Conservation (phyloP, 768 basidiomycete genomes). For the Kwoniella dendrophila region DNA sequence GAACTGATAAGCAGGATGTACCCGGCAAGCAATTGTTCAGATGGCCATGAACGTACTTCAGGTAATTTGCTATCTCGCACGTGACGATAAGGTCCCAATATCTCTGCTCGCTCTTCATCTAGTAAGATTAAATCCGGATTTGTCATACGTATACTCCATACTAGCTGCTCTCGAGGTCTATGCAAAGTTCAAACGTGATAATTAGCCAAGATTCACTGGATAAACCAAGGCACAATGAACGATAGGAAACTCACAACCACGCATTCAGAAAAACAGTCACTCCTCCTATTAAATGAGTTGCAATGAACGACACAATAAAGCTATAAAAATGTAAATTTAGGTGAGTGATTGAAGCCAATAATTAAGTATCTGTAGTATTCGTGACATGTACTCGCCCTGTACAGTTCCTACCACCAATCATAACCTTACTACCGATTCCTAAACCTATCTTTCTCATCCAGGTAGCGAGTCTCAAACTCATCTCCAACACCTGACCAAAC, state of each 20-base stretch:
- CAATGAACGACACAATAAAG: conserved; percentile 44
- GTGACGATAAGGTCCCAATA: conserved; percentile 19
- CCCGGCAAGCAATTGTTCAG: conserved; percentile 15
- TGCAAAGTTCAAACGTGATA: background rate
- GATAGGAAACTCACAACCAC: conserved; percentile 43
- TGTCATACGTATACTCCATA: conserved; percentile 24
- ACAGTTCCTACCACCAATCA: conserved; percentile 44
- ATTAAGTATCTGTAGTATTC: no score
- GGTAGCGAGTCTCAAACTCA: conserved; percentile 25
- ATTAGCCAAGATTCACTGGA: background rate
- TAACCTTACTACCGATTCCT: conserved; percentile 41
- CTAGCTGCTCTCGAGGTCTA: conserved; percentile 21
- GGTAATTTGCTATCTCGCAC: conserved; percentile 25
- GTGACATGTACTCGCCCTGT: conserved; percentile 35
- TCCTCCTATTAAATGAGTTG: conserved; percentile 45
- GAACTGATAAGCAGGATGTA: background rate
- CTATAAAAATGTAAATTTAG: conserved; percentile 15
- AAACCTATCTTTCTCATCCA: conserved; percentile 41
- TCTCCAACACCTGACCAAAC: conserved; percentile 33
- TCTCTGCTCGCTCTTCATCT: conserved; percentile 35
- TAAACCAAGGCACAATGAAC: background rate
- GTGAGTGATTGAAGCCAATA: no score
- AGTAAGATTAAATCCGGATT: conserved; percentile 37
- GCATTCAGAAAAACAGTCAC: conserved; percentile 43
- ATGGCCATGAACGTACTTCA: conserved; percentile 14